Percentiles rank a stretch among this genome's conserved stretches.
phyloP scores from a whole-genome alignment of 495 filamentous ascomycete genomes.

The Paragyromitra xinjiangensis region DNA sequence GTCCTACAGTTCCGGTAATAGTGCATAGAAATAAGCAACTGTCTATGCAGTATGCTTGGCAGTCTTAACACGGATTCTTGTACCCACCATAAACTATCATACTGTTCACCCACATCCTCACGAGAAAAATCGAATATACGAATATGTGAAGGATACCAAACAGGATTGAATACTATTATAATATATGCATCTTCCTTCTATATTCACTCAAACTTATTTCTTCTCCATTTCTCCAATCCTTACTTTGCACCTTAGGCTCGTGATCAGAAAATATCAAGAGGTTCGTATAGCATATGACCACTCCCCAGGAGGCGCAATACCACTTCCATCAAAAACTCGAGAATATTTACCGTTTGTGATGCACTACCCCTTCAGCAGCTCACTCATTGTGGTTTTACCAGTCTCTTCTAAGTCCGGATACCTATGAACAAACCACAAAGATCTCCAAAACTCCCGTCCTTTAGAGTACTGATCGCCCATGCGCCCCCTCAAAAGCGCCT shows the following conservation, averaged over 20 bases:
- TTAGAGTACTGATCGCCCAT: conserved; percentile 21
- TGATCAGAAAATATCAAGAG: conserved; percentile 1
- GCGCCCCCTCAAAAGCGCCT: conserved; percentile 24
- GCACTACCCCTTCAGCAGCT: conserved; percentile 15
- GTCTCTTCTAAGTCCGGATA: conserved; percentile 30
- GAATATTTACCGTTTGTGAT: background rate
- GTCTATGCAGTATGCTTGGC: background rate
- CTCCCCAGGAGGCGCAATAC: background rate
- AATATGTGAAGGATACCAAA: background rate
- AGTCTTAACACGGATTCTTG: background rate
- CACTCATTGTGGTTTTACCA: conserved; percentile 8
- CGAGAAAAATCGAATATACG: background rate
- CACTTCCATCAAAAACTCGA: background rate
- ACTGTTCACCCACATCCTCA: background rate
- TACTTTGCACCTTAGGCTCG: background rate
- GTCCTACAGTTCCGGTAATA: background rate
- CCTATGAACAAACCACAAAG: conserved; percentile 34
- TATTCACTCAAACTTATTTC: background rate
- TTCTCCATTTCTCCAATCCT: background rate
- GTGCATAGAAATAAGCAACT: background rate
- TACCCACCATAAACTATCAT: background rate
- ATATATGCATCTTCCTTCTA: conserved; percentile 13
- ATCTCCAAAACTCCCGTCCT: conserved; percentile 31
- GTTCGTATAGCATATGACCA: background rate
- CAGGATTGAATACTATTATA: background rate